phyloP scores from a whole-genome alignment of 2,329 filamentous ascomycete species.

The Xylariaceae sp. region DNA sequence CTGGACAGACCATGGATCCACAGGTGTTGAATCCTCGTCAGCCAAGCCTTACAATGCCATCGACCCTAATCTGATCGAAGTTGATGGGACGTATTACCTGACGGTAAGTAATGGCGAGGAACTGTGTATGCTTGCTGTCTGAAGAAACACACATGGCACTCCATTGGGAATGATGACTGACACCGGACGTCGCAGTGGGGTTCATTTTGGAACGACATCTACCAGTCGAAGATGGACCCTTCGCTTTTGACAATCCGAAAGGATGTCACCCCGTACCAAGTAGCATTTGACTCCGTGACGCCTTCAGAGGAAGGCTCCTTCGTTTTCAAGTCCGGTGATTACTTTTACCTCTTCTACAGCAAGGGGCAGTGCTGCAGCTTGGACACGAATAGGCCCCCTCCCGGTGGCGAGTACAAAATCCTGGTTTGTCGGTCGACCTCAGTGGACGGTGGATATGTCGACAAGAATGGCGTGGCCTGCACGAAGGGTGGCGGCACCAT shows the following conservation, averaged over 20 bases:
- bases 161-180: neutral
- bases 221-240: slow-evolving; percentile 43
- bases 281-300: slow-evolving; percentile 49
- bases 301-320: slow-evolving; percentile 52
- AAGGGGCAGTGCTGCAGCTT: slow-evolving; percentile 56
- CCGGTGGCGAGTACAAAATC: slow-evolving; percentile 58
- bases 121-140: neutral
- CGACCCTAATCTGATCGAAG: slow-evolving; percentile 51
- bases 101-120: slow-evolving; percentile 28
- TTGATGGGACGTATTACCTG: slow-evolving; percentile 43
- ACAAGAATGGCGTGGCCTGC: slow-evolving; percentile 25
- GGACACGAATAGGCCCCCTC: slow-evolving; percentile 44
- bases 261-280: slow-evolving; percentile 42
- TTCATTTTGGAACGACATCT: slow-evolving; percentile 65
- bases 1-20: slow-evolving; percentile 57
- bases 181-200: slow-evolving; percentile 44
- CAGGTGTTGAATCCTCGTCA: slow-evolving; percentile 45
- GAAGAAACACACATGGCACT: neutral
- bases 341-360: slow-evolving; percentile 61
- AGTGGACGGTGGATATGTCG: slow-evolving; percentile 46
- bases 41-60: slow-evolving; percentile 55
- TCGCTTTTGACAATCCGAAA: slow-evolving; percentile 48
- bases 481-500: slow-evolving; percentile 50
- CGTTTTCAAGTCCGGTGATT: slow-evolving; percentile 49
- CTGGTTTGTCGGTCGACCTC: slow-evolving; percentile 53